Evolutionary conservation across 2,329 filamentous ascomycete genomes (phyloP).

Genomic region (Lojkania enalia): DNA sequence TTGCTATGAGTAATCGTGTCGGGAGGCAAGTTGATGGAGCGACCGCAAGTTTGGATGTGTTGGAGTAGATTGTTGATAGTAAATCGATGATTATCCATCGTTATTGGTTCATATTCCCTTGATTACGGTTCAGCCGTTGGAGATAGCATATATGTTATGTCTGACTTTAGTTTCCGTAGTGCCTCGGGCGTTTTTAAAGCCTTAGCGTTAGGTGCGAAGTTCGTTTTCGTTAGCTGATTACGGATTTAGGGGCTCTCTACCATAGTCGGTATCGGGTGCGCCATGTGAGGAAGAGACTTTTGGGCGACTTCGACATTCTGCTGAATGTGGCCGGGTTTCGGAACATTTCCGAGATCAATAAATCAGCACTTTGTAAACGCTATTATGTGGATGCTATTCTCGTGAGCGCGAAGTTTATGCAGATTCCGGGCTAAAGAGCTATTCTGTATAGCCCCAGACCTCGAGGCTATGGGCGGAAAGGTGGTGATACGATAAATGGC

Average conservation of each 20-base stretch:
- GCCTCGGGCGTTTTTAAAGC: conserved; percentile 64
- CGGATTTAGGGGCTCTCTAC: conserved; percentile 65
- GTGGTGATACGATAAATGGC: no score
- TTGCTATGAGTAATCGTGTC: conserved; percentile 72
- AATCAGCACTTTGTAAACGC: conserved; percentile 32
- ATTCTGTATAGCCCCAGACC: no score
- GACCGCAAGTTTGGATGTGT: conserved; percentile 60
- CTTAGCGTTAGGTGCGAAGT: conserved; percentile 63
- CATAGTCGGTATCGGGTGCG: conserved; percentile 63
- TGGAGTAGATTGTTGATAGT: conserved; percentile 61
- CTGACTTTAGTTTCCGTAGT: conserved; percentile 61
- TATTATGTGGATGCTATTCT: no score
- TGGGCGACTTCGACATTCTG: conserved; percentile 65
- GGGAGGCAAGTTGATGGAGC: conserved; percentile 67
- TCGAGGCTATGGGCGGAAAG: no score
- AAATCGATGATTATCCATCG: conserved; percentile 24
- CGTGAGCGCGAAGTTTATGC: no score
- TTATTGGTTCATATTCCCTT: no score
- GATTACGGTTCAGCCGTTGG: no score
- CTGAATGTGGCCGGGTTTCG: conserved; percentile 63
- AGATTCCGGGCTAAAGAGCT: no score
- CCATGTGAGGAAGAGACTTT: conserved; percentile 63
- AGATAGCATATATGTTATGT: conserved; percentile 59
- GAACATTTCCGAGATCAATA: conserved; percentile 57
- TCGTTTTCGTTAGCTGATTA: conserved; percentile 64